Base-by-base conservation (phyloP, 1,284 basidiomycete species). In the Tilletia indica region DNA sequence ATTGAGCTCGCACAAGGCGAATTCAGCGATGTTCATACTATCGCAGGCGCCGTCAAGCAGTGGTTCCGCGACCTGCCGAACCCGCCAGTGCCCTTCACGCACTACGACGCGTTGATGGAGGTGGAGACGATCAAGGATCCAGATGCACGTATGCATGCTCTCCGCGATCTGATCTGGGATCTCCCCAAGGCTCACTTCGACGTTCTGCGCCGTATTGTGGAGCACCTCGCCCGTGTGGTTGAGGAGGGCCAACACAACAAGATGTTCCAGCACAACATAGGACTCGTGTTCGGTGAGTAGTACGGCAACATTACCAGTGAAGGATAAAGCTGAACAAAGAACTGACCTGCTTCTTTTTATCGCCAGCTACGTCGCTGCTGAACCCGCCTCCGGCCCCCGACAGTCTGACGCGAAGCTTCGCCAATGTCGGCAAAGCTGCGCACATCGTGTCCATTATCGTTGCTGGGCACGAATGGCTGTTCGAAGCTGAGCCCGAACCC, bases 41-140 rank as follows among this genome's bases (percentile, higher is more conserved):
- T 84, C 45, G 73, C 80, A 3, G 82, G 82, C 34, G 77, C 77
- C 3, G 70, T 84, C 72, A 84, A 84, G 73, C 76, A 76, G 11
- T 84, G 81, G 81, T 75, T 83, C 14, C 77, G 82, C 19, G 82
- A 84, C n/a, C 70, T 84, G 38, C 82, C 82, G 2, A 82, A 83
- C 70, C 82, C 82, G 14, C 61, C 76, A n/a, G 77, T 84, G 39
- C 82, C 82, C 5, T 83, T 79, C 63, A 74, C 73, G n/a, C 82
- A 72, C 61, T 84, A 83, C 73, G 73, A 83, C 67, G 72, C 64
- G 4, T 58, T 84, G 16, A 77, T 84, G 42, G 79, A 76, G n/a
- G 80, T 82, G 21, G 82, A 84, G 69, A 71, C 70, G 36, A 79
- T 83, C 70, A 75, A 78, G 54, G 75, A 78, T 68, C 58, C 71